Percentiles rank a stretch among this genome's conserved stretches.
phyloP scores from a whole-genome alignment of 495 filamentous ascomycete genomes.

The Antarctomyces pellizariae region DNA sequence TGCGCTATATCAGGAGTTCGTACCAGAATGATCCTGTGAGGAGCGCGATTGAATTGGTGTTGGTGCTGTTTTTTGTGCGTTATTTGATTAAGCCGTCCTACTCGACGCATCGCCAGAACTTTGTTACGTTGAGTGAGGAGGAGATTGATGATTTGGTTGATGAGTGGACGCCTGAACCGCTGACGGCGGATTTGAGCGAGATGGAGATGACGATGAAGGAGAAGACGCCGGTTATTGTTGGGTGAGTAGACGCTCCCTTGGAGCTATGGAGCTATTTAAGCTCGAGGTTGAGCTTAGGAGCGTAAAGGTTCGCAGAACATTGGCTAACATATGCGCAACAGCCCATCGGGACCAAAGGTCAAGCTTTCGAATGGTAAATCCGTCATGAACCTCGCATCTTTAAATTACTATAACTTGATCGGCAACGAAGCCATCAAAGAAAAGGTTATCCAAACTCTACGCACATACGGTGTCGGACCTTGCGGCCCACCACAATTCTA shows the following conservation, averaged over 20 bases:
- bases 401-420: slow-evolving; percentile 94
- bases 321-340: slow-evolving; percentile 14
- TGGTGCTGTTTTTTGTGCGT: slow-evolving; percentile 86
- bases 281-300: background rate
- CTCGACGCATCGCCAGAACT: slow-evolving; percentile 63
- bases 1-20: slow-evolving; percentile 85
- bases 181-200: slow-evolving; percentile 45
- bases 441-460: slow-evolving; percentile 77
- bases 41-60: slow-evolving; percentile 76
- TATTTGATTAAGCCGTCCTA: slow-evolving; percentile 85
- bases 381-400: slow-evolving; percentile 76
- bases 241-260: slow-evolving; percentile 25
- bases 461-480: slow-evolving; percentile 86
- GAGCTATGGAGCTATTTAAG: background rate
- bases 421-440: slow-evolving; percentile 80
- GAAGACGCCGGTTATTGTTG: slow-evolving; percentile 64
- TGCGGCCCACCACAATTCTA: slow-evolving; percentile 96
- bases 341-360: slow-evolving; percentile 70
- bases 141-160: slow-evolving; percentile 96
- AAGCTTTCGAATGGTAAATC: slow-evolving; percentile 78
- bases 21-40: slow-evolving; percentile 95
- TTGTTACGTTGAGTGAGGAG: slow-evolving; percentile 74
- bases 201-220: slow-evolving; percentile 68
- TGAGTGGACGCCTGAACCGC: slow-evolving; percentile 87
- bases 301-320: background rate